Percentiles rank a stretch among this genome's conserved stretches.
Conservation (phyloP, 2,329 filamentous ascomycete genomes). For the Chrysoporthe cubensis region DNA sequence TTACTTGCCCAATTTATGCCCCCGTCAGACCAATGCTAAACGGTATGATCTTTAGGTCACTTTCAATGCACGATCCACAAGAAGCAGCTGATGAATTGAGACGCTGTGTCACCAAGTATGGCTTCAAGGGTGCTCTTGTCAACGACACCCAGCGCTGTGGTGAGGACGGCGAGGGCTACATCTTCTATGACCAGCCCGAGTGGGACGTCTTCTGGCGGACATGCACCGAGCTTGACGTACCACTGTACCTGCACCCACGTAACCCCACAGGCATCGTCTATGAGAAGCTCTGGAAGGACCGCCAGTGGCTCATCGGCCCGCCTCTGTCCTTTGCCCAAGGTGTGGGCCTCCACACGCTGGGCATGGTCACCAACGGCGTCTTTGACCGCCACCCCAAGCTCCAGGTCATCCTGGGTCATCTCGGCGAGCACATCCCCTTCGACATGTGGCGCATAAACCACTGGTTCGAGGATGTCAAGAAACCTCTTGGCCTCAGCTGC, state of each 20-base stretch:
- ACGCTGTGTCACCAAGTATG: constrained; percentile 38
- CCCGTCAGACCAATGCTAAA: background rate
- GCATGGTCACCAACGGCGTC: constrained; percentile 41
- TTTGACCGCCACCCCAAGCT: constrained; percentile 43
- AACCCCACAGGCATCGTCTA: constrained; percentile 44
- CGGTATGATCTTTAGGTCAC: constrained; percentile 7
- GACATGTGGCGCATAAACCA: constrained; percentile 35
- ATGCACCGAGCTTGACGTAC: constrained; percentile 39
- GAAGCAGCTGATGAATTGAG: constrained; percentile 38
- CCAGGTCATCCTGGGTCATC: constrained; percentile 46
- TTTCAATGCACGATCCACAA: constrained; percentile 40
- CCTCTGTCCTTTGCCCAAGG: constrained; percentile 34
- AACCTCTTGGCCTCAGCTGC: constrained; percentile 32
- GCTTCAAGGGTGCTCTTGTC: constrained; percentile 40
- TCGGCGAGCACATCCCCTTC: constrained; percentile 41
- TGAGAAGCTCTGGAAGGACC: constrained; percentile 49
- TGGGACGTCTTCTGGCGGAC: constrained; percentile 40
- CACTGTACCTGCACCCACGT: constrained; percentile 41
- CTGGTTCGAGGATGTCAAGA: constrained; percentile 32
- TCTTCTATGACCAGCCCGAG: constrained; percentile 38
- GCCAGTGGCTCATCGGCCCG: constrained; percentile 31
- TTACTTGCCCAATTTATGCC: background rate
- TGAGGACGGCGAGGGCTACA: constrained; percentile 30
- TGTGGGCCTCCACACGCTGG: constrained; percentile 41
- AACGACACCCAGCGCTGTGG: constrained; percentile 39